These are phyloP conservation scores for Paramecium primaurelia DNA, from an alignment of 73 alveolate species.

Conservation along the genomic window DNA sequence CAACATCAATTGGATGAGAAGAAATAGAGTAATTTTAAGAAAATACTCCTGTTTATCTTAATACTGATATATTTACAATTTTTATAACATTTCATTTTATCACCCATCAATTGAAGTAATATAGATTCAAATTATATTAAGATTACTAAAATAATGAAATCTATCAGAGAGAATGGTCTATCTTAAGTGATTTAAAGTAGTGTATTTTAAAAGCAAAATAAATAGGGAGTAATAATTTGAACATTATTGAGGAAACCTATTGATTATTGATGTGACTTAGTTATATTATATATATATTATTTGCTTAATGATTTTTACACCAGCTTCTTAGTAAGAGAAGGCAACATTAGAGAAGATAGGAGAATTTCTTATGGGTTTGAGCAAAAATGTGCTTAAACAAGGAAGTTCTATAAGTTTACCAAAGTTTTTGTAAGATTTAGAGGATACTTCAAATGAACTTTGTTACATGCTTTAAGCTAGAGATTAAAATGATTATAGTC, in stretches of 20 bases:
- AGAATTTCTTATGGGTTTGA: not conserved
- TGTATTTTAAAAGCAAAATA: not conserved
- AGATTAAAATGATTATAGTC: conserved; percentile 19
- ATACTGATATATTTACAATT: conserved; percentile 41
- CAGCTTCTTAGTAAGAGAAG: not conserved
- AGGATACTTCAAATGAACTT: not conserved
- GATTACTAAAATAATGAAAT: not conserved
- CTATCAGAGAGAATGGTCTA: not conserved
- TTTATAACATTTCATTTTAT: conserved; percentile 25
- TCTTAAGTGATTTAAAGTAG: not conserved
- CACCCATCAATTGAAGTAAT: not conserved
- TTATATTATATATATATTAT: not conserved
- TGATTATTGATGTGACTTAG: not conserved
- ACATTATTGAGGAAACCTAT: not conserved
- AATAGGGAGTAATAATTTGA: not conserved
- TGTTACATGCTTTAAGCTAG: conserved; percentile 6
- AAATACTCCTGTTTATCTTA: not conserved
- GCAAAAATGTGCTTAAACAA: not conserved
- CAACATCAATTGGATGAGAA: not conserved
- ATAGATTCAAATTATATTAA: not conserved
- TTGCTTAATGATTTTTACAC: not conserved
- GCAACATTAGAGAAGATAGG: not conserved
- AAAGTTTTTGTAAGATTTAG: not conserved
- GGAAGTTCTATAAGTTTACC: not conserved
- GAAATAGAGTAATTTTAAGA: conserved; percentile 7